Evolutionary conservation across 2,329 filamentous ascomycete species (phyloP), one percentile per base, ranked within the genome.

Genomic region (Emergomyces pasteurianus): DNA sequence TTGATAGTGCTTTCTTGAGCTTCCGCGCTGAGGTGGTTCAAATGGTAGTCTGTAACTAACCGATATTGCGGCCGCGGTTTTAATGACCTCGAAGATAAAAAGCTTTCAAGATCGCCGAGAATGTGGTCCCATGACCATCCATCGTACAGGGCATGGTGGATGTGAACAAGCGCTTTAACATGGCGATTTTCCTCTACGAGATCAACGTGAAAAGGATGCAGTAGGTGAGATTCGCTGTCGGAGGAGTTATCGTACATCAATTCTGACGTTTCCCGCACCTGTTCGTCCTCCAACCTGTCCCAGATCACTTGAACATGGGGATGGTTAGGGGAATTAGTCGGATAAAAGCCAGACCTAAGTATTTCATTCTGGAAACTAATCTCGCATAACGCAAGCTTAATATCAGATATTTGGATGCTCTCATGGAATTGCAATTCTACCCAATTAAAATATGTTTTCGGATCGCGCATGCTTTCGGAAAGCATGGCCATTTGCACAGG

Each of bases 41-140:
- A 64, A 65, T 84, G 79, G 65, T 81, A 82, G 0, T 75, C 70
- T 0, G 82, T 75, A n/a, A 95, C 73, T 0, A 80, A 69, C 0
- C 78, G 74, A 66, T 89, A 95, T 31, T 84, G 79, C 0, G 84
- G 82, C 34, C 86, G 78, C 0, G 66, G 49, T 0, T 63, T 65
- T 16, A 69, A 43, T 0, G 66, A n/a, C 2, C 67, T 59, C 8
- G 70, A 71, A 21, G 65, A 61, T 69, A 88, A 67, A 1, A 87
- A 65, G 0, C 67, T 68, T 3, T 81, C 78, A 4, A 95, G 74
- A 70, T 96, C 90, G 31, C 80, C 75, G 16, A 89, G 69, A 0
- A 95, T 73, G 36, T 92, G 77, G 58, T 96, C 88, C 69, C 91
- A 81, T 0, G 90, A 92, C 92, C 92, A 96, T n/a, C 91, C 92